phyloP scores from a whole-genome alignment of 352 stramenopile species.

The Elongisporangium anandrum region DNA sequence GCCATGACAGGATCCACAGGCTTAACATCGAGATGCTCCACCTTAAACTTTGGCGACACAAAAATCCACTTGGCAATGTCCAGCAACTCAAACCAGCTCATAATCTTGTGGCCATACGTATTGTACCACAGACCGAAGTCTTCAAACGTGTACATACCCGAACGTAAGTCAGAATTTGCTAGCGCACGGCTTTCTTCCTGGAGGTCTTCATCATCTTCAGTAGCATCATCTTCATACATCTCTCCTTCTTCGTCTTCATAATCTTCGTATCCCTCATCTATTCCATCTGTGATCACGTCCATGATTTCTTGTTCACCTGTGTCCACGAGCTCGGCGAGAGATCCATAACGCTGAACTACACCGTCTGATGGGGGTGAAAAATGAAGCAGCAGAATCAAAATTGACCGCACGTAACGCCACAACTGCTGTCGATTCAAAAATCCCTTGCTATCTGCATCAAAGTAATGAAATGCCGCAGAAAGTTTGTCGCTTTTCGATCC shows the following conservation, averaged over 20 bases:
- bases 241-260: constrained; percentile 17
- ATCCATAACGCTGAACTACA: constrained; percentile 51
- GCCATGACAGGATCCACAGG: constrained; percentile 68
- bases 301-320: constrained; percentile 76
- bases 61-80: constrained; percentile 85
- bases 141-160: constrained; percentile 75
- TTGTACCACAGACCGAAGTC: constrained; percentile 87
- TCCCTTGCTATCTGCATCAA: constrained; percentile 75
- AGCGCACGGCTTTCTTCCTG: constrained; percentile 15
- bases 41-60: constrained; percentile 59
- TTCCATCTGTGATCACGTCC: constrained; percentile 62
- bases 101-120: constrained; percentile 58
- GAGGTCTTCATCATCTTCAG: constrained; percentile 20
- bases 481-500: constrained; percentile 88
- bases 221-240: constrained; percentile 18
- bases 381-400: constrained; percentile 70
- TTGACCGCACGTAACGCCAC: constrained; percentile 79
- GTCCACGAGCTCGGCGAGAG: constrained; percentile 69
- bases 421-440: constrained; percentile 78
- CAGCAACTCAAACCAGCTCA: constrained; percentile 85
- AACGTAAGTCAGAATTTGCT: constrained; percentile 42
- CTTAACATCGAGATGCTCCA: constrained; percentile 61
- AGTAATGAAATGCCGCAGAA: constrained; percentile 79
- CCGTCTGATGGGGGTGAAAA: constrained; percentile 63
- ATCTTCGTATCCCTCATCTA: constrained; percentile 31